Percentiles rank a stretch among this genome's conserved stretches.
Evolutionary conservation across 208 protist species (phyloP).

Genomic region (Acanthamoeba sp.): DNA sequence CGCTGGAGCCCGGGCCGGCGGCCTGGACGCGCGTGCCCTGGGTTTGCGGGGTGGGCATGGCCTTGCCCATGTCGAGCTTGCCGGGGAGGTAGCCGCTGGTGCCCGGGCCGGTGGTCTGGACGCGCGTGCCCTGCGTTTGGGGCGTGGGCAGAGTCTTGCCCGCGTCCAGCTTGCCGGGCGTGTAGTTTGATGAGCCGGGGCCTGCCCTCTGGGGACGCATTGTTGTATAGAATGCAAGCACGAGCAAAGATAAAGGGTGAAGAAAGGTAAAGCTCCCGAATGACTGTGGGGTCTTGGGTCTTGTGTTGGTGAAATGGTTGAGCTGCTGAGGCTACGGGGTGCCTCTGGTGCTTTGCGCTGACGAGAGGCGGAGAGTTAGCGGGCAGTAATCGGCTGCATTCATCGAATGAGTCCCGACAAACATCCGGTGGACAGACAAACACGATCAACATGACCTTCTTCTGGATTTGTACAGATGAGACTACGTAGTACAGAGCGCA

Average conservation of each 20-base stretch:
- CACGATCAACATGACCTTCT: too few species aligned
- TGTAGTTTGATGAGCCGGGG: not conserved
- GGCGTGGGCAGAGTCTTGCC: not conserved
- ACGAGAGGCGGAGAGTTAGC: not conserved
- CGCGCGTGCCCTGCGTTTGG: not conserved
- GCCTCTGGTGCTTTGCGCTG: not conserved
- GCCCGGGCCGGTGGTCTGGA: not conserved
- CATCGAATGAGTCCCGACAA: not conserved
- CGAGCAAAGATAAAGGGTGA: too few species aligned
- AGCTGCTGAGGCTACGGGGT: too few species aligned
- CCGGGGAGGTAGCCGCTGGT: not conserved
- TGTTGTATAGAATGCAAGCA: too few species aligned
- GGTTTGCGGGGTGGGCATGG: not conserved
- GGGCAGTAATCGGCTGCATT: not conserved
- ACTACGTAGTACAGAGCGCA: too few species aligned
- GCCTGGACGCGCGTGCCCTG: not conserved
- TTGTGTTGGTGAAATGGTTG: too few species aligned
- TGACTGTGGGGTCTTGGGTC: too few species aligned
- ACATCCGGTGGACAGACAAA: not conserved
- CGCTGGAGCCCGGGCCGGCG: slow-evolving; percentile 20
- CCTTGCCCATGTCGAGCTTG: slow-evolving; percentile 37
- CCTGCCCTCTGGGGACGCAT: not conserved
- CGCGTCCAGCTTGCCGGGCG: not conserved
- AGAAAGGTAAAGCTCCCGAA: too few species aligned
- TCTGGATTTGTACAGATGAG: too few species aligned